Conservation (phyloP, 2,329 filamentous ascomycete genomes). For the Trichoderma brevicompactum region DNA sequence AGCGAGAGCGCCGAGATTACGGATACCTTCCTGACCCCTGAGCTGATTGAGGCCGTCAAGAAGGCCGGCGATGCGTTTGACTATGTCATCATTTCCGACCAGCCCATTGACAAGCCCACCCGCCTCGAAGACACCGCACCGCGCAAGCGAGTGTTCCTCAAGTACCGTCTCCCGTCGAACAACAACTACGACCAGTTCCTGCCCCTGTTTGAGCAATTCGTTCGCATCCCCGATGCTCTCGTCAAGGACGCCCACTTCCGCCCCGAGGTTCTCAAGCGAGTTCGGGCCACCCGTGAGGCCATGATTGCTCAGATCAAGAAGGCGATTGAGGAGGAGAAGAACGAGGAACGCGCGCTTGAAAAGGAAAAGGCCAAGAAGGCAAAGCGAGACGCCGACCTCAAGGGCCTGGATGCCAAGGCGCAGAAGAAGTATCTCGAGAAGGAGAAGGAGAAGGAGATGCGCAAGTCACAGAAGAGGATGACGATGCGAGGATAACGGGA, state of each 20-base stretch:
- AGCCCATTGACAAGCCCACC: constrained; percentile 82
- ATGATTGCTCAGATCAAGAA: constrained; percentile 80
- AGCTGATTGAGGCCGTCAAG: constrained; percentile 79
- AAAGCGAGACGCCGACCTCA: constrained; percentile 84
- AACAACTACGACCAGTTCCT: constrained; percentile 68
- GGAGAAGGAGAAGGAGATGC: constrained; percentile 74
- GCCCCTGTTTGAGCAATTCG: constrained; percentile 78
- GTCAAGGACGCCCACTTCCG: constrained; percentile 82
- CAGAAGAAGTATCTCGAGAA: constrained; percentile 85
- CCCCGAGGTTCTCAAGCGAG: constrained; percentile 83
- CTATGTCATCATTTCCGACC: constrained; percentile 86
- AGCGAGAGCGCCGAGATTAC: constrained; percentile 96
- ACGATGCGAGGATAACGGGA: constrained; percentile 53
- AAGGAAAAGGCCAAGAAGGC: constrained; percentile 80
- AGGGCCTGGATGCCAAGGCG: constrained; percentile 75
- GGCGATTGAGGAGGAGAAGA: constrained; percentile 77
- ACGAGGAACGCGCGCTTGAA: constrained; percentile 74
- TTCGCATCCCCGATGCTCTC: constrained; percentile 83
- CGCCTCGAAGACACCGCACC: constrained; percentile 83
- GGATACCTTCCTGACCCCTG: constrained; percentile 82
- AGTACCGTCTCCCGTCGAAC: constrained; percentile 68
- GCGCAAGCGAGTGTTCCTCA: constrained; percentile 85
- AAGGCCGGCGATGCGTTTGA: constrained; percentile 79
- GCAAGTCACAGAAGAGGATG: constrained; percentile 59
- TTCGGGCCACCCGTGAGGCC: constrained; percentile 78